phyloP scores from a whole-genome alignment of 2,329 filamentous ascomycete genomes.

The Diaporthe vaccinii region DNA sequence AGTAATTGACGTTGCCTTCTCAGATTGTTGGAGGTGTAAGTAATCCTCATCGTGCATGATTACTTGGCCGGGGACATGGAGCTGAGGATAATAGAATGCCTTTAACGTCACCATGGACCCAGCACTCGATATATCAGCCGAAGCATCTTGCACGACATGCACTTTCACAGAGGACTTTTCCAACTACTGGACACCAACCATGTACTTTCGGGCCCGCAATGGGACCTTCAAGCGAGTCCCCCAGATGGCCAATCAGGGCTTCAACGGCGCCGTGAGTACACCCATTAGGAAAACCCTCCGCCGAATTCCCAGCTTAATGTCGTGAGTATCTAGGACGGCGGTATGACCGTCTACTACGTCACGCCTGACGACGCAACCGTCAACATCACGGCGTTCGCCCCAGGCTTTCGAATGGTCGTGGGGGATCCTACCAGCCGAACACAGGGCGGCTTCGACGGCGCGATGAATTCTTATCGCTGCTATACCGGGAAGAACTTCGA shows the following conservation, averaged over 20 bases:
- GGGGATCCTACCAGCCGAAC: conserved; percentile 52
- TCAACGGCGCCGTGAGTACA: conserved; percentile 60
- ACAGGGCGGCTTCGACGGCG: conserved; percentile 45
- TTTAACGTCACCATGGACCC: conserved; percentile 57
- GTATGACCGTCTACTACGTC: conserved; percentile 56
- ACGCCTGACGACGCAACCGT: conserved; percentile 6
- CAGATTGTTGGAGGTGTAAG: conserved; percentile 60
- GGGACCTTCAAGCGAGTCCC: conserved; percentile 37
- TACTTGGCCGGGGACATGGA: too few species aligned
- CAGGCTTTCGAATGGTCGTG: conserved; percentile 60
- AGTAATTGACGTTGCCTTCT: neutral
- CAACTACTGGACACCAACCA: conserved; percentile 35
- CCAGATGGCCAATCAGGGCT: conserved; percentile 30
- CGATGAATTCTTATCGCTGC: conserved; percentile 52
- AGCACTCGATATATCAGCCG: neutral
- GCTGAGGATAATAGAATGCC: conserved; percentile 45
- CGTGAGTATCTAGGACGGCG: conserved; percentile 44
- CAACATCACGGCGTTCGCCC: conserved; percentile 52
- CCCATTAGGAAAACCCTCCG: accelerated
- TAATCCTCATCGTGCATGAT: neutral
- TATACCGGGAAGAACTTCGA: conserved; percentile 52
- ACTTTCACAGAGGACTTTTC: conserved; percentile 36
- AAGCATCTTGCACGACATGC: conserved; percentile 51
- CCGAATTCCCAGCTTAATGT: neutral
- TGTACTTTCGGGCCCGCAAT: conserved; percentile 36